Percentiles rank a stretch among this genome's conserved stretches.
phyloP scores from a whole-genome alignment of 1,284 basidiomycete species.

The Hypsizygus ulmarius region DNA sequence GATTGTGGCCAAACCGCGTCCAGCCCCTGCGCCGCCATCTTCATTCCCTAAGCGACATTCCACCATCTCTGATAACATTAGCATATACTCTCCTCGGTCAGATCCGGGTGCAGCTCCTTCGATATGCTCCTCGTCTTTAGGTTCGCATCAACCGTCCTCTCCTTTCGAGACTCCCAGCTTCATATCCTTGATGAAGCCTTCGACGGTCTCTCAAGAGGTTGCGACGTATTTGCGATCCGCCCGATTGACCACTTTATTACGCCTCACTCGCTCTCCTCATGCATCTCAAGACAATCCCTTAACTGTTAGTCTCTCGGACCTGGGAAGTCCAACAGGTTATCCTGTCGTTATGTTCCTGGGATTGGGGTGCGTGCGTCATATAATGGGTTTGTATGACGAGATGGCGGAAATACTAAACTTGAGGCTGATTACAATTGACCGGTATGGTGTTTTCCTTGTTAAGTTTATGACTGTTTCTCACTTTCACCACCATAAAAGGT shows the following conservation, averaged over 20 bases:
- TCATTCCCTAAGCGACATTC: slow-evolving; percentile 49
- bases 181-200: slow-evolving; percentile 39
- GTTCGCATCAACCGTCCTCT: slow-evolving; percentile 43
- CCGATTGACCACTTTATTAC: slow-evolving; percentile 80
- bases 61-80: slow-evolving; percentile 46
- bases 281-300: slow-evolving; percentile 69
- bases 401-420: slow-evolving; percentile 87
- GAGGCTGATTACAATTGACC: slow-evolving; percentile 91
- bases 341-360: slow-evolving; percentile 93
- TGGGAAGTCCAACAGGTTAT: slow-evolving; percentile 79
- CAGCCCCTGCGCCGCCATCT: slow-evolving; percentile 40
- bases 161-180: slow-evolving; percentile 46
- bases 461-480: slow-evolving; percentile 3
- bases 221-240: slow-evolving; percentile 84
- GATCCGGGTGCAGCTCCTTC: slow-evolving; percentile 45
- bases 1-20: slow-evolving; percentile 37
- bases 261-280: slow-evolving; percentile 76
- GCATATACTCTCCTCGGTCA: slow-evolving; percentile 50
- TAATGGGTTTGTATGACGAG: slow-evolving; percentile 95
- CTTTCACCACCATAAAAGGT: slow-evolving; percentile 43
- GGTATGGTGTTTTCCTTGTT: slow-evolving; percentile 44
- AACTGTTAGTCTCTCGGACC: slow-evolving; percentile 90
- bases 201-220: slow-evolving; percentile 64
- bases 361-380: slow-evolving; percentile 89
- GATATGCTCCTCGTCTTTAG: slow-evolving; percentile 44